Percentiles rank a stretch among this genome's conserved stretches.
These are phyloP conservation scores for Kockiozyma suomiensis DNA, from an alignment of 805 yeast species.

Conservation along the genomic window DNA sequence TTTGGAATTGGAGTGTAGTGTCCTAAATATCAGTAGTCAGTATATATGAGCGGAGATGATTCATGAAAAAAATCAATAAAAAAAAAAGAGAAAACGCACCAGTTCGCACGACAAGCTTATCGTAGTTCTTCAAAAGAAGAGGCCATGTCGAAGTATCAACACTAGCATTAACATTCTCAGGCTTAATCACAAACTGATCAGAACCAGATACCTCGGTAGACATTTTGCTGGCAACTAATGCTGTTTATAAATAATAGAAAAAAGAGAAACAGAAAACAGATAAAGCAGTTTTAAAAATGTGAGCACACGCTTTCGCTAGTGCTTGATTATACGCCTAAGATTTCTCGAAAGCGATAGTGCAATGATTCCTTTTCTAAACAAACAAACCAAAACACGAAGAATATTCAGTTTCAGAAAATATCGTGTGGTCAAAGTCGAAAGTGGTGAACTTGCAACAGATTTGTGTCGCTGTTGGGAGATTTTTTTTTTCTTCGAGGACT, in stretches of 20 bases:
- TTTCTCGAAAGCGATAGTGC: neutral
- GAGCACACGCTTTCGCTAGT: neutral
- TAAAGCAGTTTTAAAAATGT: neutral
- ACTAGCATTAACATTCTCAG: conserved; percentile 48
- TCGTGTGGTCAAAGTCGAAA: neutral
- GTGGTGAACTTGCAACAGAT: neutral
- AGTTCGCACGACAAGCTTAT: conserved; percentile 89
- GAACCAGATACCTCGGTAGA: neutral
- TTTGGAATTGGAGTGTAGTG: conserved; percentile 69
- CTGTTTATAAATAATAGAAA: too few relatives aligned
- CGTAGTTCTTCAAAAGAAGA: conserved; percentile 86
- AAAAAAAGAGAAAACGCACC: conserved; percentile 41
- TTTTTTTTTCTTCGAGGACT: neutral
- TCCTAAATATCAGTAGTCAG: conserved; percentile 41
- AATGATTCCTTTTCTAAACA: neutral
- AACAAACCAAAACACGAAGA: neutral
- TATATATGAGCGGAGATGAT: too few relatives aligned
- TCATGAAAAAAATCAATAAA: too few relatives aligned
- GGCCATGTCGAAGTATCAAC: conserved; percentile 96
- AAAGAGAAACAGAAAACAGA: neutral
- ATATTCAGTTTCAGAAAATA: too few relatives aligned
- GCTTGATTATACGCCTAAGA: conserved; percentile 3
- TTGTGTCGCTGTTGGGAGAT: neutral
- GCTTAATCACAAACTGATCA: conserved; percentile 30
- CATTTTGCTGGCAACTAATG: too few relatives aligned